phyloP scores from a whole-genome alignment of 495 filamentous ascomycete species.

The Penicillium parvum region DNA sequence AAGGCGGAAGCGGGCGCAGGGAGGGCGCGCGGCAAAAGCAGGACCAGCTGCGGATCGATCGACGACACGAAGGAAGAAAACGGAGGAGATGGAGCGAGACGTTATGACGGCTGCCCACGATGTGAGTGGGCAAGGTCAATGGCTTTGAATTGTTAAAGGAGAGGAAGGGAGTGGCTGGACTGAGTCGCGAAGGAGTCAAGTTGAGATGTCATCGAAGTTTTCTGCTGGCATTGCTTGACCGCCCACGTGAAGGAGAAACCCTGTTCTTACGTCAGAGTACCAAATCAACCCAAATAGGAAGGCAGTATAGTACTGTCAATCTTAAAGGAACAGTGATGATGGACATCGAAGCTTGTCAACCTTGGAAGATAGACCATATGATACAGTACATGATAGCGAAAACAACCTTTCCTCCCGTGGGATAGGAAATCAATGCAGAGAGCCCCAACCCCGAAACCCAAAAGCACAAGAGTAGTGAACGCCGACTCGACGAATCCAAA shows the following conservation, averaged over 20 bases:
- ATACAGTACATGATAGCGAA: constrained; percentile 6
- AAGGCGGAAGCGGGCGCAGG: constrained; percentile 29
- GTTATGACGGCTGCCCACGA: constrained; percentile 38
- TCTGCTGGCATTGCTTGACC: constrained; percentile 21
- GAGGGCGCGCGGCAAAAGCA: constrained; percentile 37
- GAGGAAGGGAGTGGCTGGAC: constrained; percentile 7
- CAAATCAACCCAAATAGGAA: too few relatives aligned
- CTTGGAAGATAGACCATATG: too few relatives aligned
- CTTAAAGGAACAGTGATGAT: neutral
- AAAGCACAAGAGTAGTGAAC: constrained; percentile 12
- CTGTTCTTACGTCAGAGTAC: constrained; percentile 17
- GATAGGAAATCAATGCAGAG: constrained; percentile 9
- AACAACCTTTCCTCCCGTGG: neutral
- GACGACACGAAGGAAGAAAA: constrained; percentile 32
- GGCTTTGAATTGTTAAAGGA: constrained; percentile 6
- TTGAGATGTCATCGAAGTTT: constrained; percentile 22
- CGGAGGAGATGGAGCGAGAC: constrained; percentile 28
- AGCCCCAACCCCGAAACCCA: constrained; percentile 2
- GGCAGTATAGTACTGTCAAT: too few relatives aligned
- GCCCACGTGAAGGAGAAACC: constrained; percentile 27
- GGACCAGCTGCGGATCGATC: constrained; percentile 48
- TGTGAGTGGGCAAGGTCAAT: constrained; percentile 24
- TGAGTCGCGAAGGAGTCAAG: neutral
- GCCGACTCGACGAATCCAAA: constrained; percentile 4
- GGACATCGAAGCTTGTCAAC: neutral